Evolutionary conservation across 2,329 filamentous ascomycete genomes (phyloP).

Genomic region (Hypomyces perniciosus): DNA sequence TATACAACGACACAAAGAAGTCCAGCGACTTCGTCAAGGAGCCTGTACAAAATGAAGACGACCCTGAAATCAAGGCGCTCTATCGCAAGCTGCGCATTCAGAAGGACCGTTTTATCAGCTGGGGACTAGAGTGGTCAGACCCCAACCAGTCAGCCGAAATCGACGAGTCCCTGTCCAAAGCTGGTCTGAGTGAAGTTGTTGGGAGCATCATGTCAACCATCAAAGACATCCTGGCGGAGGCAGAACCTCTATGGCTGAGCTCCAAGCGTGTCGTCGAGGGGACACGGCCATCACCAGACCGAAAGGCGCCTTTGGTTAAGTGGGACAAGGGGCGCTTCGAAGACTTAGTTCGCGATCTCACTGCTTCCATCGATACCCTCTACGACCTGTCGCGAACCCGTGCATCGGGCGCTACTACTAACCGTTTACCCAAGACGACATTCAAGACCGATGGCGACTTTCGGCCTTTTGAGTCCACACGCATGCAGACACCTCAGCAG

Average conservation of each 20-base stretch:
- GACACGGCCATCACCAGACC: conserved; percentile 40
- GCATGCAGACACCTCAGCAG: conserved; percentile 56
- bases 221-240: conserved; percentile 71
- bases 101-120: conserved; percentile 70
- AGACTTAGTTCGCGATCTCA: conserved; percentile 67
- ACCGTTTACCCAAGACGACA: conserved; percentile 25
- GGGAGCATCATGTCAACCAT: conserved; percentile 75
- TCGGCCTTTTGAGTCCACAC: conserved; percentile 50
- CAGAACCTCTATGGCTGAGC: conserved; percentile 63
- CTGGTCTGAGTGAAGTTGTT: conserved; percentile 70
- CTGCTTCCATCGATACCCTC: conserved; percentile 70
- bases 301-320: conserved; percentile 50
- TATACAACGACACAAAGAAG: conserved; percentile 77
- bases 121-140: conserved; percentile 78
- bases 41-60: conserved; percentile 54
- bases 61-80: conserved; percentile 64
- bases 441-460: conserved; percentile 38
- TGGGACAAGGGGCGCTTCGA: conserved; percentile 71
- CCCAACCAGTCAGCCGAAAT: conserved; percentile 64
- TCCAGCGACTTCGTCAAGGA: conserved; percentile 68
- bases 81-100: conserved; percentile 75
- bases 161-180: conserved; percentile 63
- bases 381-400: conserved; percentile 69
- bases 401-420: conserved; percentile 35
- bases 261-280: conserved; percentile 42